These are phyloP conservation scores for Rhinocladiella similis DNA, from an alignment of 2,329 filamentous ascomycete species.

Conservation along the genomic window DNA sequence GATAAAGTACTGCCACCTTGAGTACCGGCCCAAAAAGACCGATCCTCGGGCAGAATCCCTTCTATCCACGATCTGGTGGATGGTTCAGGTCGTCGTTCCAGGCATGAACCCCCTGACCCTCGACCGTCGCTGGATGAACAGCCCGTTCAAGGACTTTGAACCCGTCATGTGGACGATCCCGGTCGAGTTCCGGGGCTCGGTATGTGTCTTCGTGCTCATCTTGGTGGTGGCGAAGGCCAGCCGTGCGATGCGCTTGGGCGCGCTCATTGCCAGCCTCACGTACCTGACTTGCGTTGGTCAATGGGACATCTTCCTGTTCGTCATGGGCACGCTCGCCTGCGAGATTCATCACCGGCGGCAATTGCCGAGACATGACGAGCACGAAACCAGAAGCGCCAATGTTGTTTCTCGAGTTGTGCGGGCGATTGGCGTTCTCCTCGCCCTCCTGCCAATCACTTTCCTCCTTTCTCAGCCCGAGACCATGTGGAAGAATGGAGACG, in stretches of 20 bases:
- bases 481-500: too few relatives aligned
- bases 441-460: too few relatives aligned
- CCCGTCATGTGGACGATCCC: slow-evolving; percentile 32
- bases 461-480: too few relatives aligned
- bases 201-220: slow-evolving; percentile 17
- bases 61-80: not conserved
- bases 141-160: slow-evolving; percentile 16
- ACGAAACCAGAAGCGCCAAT: too few relatives aligned
- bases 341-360: too few relatives aligned
- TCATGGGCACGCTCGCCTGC: too few relatives aligned
- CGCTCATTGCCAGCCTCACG: not conserved
- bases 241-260: not conserved
- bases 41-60: not conserved
- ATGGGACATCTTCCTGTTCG: too few relatives aligned
- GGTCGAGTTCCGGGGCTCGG: slow-evolving; percentile 27
- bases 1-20: not conserved
- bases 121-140: not conserved
- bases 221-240: not conserved
- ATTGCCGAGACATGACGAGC: too few relatives aligned
- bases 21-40: not conserved
- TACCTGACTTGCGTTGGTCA: too few relatives aligned
- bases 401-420: too few relatives aligned
- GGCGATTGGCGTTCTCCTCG: too few relatives aligned
- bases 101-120: not conserved
- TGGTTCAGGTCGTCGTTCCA: not conserved